Evolutionary conservation across 2,329 filamentous ascomycete genomes (phyloP), one percentile per base, ranked within the genome.

Genomic region (Ophiocordyceps australis): DNA sequence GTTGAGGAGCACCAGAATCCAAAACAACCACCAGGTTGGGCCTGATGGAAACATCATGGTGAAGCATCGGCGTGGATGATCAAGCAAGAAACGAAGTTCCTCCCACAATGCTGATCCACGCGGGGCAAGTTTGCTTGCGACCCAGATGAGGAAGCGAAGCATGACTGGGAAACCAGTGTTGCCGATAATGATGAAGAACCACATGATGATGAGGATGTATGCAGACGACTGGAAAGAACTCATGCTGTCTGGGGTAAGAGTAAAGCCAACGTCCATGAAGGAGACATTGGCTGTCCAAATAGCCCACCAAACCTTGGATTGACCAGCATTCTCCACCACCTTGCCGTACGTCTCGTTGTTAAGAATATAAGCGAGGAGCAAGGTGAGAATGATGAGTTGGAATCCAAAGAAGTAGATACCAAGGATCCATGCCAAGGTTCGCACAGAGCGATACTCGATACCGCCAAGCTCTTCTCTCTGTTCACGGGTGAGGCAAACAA

Each of bases 151-250:
- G 41, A 94, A 79, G 7, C 89, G 77, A 14, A 95, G 65, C 76
- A 94, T 85, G 41, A 89, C 80, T 0, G 86, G 89, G 38, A 95
- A 95, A 0, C 78, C 89, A 0, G 86, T 95, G 42, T 95, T 95
- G 29, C 86, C 86, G 32, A 93, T 82, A 32, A 95, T 72, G 43
- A 95, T 89, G 22, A 95, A 64, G 38, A 92, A 92, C 6, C 72
- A 71, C 51, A 83, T 70, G 22, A 89, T 45, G 14, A 94, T 57
- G 23, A 95, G 57, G 1, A 77, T 72, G 38, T 81, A 77, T 6
- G 77, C 58, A 1, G 82, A 80, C 7, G 57, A 65, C 38, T 81
- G 73, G 47, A 95, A 95, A 0, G 81, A 86, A 22, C 72, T 65
- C 83, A 98, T 94, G 37, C 83, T 94, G 51, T 95, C 80, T 0